A percentile compares a stretch with the other conserved stretches of the same genome.
Conservation (phyloP, 2,329 filamentous ascomycete genomes). For the Diaporthe ilicicola region DNA sequence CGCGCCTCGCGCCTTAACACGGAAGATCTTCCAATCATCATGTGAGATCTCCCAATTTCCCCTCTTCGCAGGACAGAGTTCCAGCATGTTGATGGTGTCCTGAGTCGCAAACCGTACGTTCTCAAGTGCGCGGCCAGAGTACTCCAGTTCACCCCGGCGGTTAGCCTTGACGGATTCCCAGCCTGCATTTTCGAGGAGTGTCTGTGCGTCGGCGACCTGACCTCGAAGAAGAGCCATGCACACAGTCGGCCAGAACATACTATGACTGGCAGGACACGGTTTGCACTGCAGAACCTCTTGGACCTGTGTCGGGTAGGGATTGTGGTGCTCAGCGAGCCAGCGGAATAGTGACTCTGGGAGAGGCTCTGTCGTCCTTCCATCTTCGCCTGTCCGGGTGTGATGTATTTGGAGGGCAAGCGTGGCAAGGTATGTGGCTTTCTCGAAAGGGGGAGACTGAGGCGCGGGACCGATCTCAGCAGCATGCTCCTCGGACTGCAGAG, state of each 20-base stretch:
- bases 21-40: constrained; percentile 84
- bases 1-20: constrained; percentile 75
- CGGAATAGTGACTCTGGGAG: constrained; percentile 82
- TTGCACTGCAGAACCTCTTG: constrained; percentile 68
- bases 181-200: constrained; percentile 76
- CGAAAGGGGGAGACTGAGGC: constrained; percentile 67
- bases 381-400: constrained; percentile 64
- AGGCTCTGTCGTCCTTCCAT: constrained; percentile 52
- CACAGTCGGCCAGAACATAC: constrained; percentile 87
- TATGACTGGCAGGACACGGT: constrained; percentile 79
- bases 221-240: constrained; percentile 79
- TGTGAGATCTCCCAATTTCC: constrained; percentile 85
- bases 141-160: constrained; percentile 70
- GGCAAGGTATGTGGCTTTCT: constrained; percentile 82
- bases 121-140: constrained; percentile 77
- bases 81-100: constrained; percentile 73
- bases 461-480: constrained; percentile 72
- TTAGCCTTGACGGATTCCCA: constrained; percentile 81
- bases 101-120: constrained; percentile 79
- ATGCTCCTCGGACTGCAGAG: constrained; percentile 60
- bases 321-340: constrained; percentile 82
- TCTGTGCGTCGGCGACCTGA: constrained; percentile 71
- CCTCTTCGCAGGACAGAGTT: constrained; percentile 74
- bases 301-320: constrained; percentile 74
- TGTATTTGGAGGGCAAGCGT: constrained; percentile 81